phyloP scores from a whole-genome alignment of 140 eudicot genomes.

The Bidens hawaiensis region DNA sequence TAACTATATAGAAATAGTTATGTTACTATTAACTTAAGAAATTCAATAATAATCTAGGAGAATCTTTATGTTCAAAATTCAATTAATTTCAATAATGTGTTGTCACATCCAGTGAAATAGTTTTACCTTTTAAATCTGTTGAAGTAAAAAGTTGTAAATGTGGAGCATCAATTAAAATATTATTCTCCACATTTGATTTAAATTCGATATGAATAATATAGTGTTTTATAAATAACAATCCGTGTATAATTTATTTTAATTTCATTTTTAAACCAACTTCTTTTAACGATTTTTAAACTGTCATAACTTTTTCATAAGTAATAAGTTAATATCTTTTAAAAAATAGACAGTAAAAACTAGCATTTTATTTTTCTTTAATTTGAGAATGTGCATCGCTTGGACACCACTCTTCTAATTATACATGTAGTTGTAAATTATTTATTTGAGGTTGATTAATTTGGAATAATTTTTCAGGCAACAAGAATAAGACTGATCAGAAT shows the following conservation, averaged over 20 bases:
- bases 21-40: not conserved
- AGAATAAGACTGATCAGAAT: constrained; percentile 15
- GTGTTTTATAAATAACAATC: not conserved
- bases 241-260: no score
- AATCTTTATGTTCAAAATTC: not conserved
- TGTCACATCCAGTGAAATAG: not conserved
- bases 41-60: not conserved
- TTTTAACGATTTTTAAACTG: no score
- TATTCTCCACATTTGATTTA: not conserved
- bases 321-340: no score
- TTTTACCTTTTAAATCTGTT: not conserved
- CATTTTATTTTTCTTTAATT: no score
- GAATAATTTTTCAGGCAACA: constrained; percentile 3
- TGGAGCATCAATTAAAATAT: not conserved
- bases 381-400: not conserved
- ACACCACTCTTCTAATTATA: no score
- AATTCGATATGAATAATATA: not conserved
- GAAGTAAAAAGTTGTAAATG: not conserved
- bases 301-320: no score
- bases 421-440: not conserved
- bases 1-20: not conserved
- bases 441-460: not conserved
- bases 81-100: not conserved
- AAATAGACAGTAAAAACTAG: no score
- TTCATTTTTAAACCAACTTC: no score